phyloP scores from a whole-genome alignment of 805 yeast genomes.

The Ogataea pini region DNA sequence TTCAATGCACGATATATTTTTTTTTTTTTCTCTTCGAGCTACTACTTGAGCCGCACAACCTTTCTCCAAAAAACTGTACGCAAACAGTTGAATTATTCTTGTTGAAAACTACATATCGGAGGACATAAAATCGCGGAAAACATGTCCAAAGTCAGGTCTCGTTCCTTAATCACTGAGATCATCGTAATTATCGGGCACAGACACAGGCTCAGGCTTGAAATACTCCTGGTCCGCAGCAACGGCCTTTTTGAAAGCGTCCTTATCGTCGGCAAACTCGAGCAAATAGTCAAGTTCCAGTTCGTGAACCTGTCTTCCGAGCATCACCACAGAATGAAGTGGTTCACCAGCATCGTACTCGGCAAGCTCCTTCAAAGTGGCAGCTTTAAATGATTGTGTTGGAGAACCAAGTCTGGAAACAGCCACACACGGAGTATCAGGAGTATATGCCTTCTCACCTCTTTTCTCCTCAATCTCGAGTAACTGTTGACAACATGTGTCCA shows the following conservation, averaged over 20 bases:
- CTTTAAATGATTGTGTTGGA: conserved; percentile 76
- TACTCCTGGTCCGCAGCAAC: conserved; percentile 62
- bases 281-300: conserved; percentile 88
- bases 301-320: conserved; percentile 91
- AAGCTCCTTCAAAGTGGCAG: conserved; percentile 79
- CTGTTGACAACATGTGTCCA: conserved; percentile 86
- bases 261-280: conserved; percentile 70
- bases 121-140: no score
- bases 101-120: not conserved
- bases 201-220: conserved; percentile 34
- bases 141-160: no score
- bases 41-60: no score
- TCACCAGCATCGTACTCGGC: conserved; percentile 87
- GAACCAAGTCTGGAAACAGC: conserved; percentile 92
- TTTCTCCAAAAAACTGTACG: no score
- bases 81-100: no score
- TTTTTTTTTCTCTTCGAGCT: not conserved
- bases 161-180: conserved; percentile 1
- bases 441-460: conserved; percentile 76
- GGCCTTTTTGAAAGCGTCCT: conserved; percentile 47
- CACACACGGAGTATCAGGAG: conserved; percentile 87
- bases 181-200: not conserved
- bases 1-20: not conserved
- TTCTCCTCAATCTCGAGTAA: conserved; percentile 82
- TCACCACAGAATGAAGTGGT: conserved; percentile 88